Evolutionary conservation across 1,139 yeast species (phyloP).

Genomic region (Spencermartinsiella ligniputridi): DNA sequence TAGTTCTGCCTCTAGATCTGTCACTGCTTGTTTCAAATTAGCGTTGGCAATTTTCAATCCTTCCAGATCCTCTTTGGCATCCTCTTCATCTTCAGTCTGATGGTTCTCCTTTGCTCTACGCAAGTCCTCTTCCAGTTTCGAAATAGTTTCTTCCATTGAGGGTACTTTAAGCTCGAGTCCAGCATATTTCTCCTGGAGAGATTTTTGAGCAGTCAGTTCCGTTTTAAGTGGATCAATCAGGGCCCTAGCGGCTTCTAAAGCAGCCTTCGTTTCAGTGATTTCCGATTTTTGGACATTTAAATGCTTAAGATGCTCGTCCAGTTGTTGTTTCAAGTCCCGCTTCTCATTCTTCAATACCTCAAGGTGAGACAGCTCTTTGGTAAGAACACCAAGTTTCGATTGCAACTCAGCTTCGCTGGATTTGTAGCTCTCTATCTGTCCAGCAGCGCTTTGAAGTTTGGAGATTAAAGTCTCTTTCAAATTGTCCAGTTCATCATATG

Average conservation of each 20-base stretch:
- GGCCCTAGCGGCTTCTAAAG: not conserved
- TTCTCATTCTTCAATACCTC: slow-evolving; percentile 6
- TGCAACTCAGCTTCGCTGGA: slow-evolving; percentile 5
- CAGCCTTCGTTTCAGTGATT: not conserved
- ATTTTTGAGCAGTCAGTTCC: slow-evolving; percentile 10
- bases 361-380: slow-evolving; percentile 4
- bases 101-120: not conserved
- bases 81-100: slow-evolving; percentile 1
- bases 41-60: not conserved
- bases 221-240: not conserved
- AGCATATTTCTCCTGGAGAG: not conserved
- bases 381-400: slow-evolving; percentile 3
- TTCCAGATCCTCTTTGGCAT: slow-evolving; percentile 4
- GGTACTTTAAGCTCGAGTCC: not conserved
- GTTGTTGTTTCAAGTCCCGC: not conserved
- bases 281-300: not conserved
- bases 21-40: not conserved
- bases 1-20: not conserved
- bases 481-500: slow-evolving; percentile 25
- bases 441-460: slow-evolving; percentile 31
- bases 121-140: slow-evolving; percentile 4
- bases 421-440: slow-evolving; percentile 26
- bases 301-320: not conserved
- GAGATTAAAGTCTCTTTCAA: slow-evolving; percentile 29
- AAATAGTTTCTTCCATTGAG: not conserved